Evolutionary conservation across 2,329 filamentous ascomycete species (phyloP), one percentile per base, ranked within the genome.

Genomic region (Curvularia sp.): DNA sequence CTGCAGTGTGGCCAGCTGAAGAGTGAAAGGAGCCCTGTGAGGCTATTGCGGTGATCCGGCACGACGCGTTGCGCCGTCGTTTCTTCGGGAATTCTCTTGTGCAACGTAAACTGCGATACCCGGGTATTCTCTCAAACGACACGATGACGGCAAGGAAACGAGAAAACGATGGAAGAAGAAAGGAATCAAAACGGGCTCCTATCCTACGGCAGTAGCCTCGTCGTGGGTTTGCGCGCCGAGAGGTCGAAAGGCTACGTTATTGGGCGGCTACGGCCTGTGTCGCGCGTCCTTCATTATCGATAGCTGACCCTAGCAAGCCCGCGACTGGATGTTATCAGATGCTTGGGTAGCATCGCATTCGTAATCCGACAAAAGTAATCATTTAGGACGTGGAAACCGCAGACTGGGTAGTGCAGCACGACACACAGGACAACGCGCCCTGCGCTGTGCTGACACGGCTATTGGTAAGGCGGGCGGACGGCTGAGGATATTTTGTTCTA

Each of bases 211-310:
- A 27, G 41, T 53, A 59, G 60, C 49, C 57, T 52, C 19, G 55
- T 34, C 21, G 57, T 58, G 51, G 50, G 51, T 55, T 49, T 18
- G 32, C 21, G 23, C 23, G 32, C 7, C 50, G 12, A 49, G 41
- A 45, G 32, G 56, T 43, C 39, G 27, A 41, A 42, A 25, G 51
- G 43, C 39, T 19, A 32, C 39, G 50, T 57, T 49, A 39, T n/a
- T 32, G 39, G 28, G 38, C 47, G 36, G 47, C 38, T 13, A 42
- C 48, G 30, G 49, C 27, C 39, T 45, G 25, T 41, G 36, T 49
- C 57, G 59, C 57, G 59, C 49, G 53, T 53, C 47, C 53, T 39
- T 47, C 54, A 62, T 60, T 64, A 63, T 61, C 63, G 61, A 66
- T 64, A 64, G 43, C 58, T 43, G 15, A 39, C 45, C 34, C 27